A percentile compares a stretch with the other conserved stretches of the same genome.
phyloP scores from a whole-genome alignment of 176 grass and related monocot species.

The Triticum dicoccoides region DNA sequence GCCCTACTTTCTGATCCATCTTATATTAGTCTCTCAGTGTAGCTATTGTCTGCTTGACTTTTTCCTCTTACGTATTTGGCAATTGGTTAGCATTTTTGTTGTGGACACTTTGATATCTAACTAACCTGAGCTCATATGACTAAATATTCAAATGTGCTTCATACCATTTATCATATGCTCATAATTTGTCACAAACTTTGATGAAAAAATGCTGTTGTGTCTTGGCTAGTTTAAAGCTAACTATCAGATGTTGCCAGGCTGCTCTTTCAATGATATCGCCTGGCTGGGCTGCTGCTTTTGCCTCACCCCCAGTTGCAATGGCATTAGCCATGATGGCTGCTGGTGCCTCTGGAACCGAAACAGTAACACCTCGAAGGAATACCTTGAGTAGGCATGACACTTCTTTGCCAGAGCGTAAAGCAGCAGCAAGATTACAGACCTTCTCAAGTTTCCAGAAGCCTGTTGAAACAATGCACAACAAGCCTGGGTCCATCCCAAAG shows the following conservation, averaged over 20 bases:
- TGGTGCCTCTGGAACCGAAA: conserved; percentile 89
- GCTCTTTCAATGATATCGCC: conserved; percentile 87
- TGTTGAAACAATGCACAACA: conserved; percentile 59
- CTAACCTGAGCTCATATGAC: background rate
- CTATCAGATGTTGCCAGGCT: conserved; percentile 40
- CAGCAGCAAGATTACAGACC: conserved; percentile 57
- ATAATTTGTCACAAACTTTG: background rate
- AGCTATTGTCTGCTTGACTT: conserved; percentile 6
- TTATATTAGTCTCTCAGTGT: background rate
- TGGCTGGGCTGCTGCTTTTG: conserved; percentile 99
- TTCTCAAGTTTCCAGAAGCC: conserved; percentile 91
- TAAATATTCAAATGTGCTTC: conserved; percentile 12
- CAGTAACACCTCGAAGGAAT: conserved; percentile 52
- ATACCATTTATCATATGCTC: conserved; percentile 19
- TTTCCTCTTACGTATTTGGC: background rate
- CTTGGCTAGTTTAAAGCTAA: conserved; percentile 17
- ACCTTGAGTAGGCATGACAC: conserved; percentile 68
- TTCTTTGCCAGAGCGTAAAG: conserved; percentile 67
- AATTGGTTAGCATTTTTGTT: background rate
- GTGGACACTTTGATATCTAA: conserved; percentile 17
- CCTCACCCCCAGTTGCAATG: conserved; percentile 96
- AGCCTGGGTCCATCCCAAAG: conserved; percentile 57
- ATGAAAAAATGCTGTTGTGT: background rate
- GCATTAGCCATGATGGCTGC: conserved; percentile 98
- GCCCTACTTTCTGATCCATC: background rate